Evolutionary conservation across 164 flowering plant genomes (phyloP), one percentile per base, ranked within the genome.

Genomic region (Liriodendron chinense): DNA sequence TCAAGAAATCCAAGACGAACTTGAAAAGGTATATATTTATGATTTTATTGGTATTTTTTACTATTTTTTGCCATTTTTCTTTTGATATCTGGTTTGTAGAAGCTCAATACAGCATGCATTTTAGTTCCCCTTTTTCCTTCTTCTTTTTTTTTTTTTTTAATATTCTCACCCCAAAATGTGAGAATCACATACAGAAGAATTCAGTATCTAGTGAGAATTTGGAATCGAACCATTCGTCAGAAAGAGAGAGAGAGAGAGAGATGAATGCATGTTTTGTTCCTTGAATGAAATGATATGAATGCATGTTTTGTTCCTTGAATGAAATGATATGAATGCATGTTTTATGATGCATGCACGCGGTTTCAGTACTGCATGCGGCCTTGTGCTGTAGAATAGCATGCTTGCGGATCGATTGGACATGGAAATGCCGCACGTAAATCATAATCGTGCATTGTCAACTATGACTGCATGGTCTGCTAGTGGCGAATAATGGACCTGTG

Each of bases 1-100:
- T 70, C 89, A 87, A 77, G 88, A 87, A 67, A 64, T 87, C 12
- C 89, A 87, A 73, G 88, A 87, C 65, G 85, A 87, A 71, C 86
- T 87, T 64, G 89, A 87, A 59, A 87, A 87, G 85, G 89, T 83
- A 26, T 53, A 12, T 53, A 0, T 53, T 12, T 53, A 16, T 53
- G 59, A 12, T 12, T 53, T 12, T 53, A 16, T 53, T 10, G 13
- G 59, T 9, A 10, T 53, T 53, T 53, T 53, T 53, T 53, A 12
- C 18, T 53, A 16, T 12, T 16, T 7, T 12, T 53, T 10, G 3
- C 59, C 59, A 12, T 12, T 3, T 16, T 16, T 12, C 4, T 9
- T 53, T 16, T 10, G 16, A 16, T 16, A 12, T 53, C 59, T 14
- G 18, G 16, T 53, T 53, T 53, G 59, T 53, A 16, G 18, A 53